phyloP scores from a whole-genome alignment of 129 eudicot species.

The Rutidosis leptorrhynchoides region DNA sequence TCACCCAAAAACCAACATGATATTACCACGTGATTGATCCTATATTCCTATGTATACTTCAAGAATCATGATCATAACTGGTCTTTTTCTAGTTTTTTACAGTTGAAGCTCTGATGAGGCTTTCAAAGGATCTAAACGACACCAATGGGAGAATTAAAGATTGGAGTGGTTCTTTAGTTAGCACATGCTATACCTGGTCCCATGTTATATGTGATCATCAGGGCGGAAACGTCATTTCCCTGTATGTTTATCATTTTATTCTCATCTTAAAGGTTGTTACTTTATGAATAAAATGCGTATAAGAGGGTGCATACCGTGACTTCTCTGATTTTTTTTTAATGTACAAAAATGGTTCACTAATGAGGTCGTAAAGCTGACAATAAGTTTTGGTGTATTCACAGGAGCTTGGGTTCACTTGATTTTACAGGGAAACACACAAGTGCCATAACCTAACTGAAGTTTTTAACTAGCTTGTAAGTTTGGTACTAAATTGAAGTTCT shows the following conservation, averaged over 20 bases:
- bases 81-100: background rate
- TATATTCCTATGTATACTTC: background rate
- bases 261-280: background rate
- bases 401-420: conserved; percentile 75
- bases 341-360: background rate
- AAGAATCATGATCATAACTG: background rate
- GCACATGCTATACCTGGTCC: conserved; percentile 91
- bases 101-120: conserved; percentile 62
- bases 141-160: conserved; percentile 44
- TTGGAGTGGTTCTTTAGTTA: conserved; percentile 61
- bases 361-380: background rate
- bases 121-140: conserved; percentile 59
- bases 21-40: background rate
- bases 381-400: conserved; percentile 31
- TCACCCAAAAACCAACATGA: background rate
- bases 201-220: conserved; percentile 63
- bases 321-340: too few species aligned
- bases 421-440: conserved; percentile 78
- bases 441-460: conserved; percentile 58
- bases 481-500: background rate
- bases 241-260: conserved; percentile 45
- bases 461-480: conserved; percentile 71
- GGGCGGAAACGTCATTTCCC: conserved; percentile 62
- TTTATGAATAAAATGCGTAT: too few species aligned
- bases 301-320: too few species aligned